Evolutionary conservation across 345 rosid species (phyloP).

Genomic region (Stellera chamaejasme): DNA sequence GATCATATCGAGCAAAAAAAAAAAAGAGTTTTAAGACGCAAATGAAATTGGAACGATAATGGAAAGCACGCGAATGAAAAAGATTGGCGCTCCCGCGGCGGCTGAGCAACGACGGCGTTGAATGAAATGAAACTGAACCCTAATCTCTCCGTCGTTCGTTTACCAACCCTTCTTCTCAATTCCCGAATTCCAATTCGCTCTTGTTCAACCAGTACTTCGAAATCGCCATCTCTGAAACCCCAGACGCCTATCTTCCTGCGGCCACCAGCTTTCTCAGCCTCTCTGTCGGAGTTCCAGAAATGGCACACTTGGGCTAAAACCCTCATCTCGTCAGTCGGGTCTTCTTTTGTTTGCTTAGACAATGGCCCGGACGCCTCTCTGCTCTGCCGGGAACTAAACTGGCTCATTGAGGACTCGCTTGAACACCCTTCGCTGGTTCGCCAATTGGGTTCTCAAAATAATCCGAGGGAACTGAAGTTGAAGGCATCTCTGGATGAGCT

Average conservation of each 20-base stretch:
- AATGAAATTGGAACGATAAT: too few relatives aligned
- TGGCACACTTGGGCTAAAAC: conserved; percentile 78
- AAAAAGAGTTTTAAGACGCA: too few relatives aligned
- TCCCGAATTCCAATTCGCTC: conserved; percentile 13
- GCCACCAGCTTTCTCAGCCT: conserved; percentile 31
- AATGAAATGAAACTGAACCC: too few relatives aligned
- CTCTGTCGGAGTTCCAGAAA: conserved; percentile 44
- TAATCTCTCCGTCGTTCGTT: not conserved
- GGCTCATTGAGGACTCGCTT: conserved; percentile 66
- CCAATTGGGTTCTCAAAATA: conserved; percentile 15
- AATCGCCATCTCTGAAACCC: conserved; percentile 19
- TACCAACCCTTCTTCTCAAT: not conserved
- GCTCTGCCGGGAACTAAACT: conserved; percentile 63
- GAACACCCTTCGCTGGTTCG: conserved; percentile 23
- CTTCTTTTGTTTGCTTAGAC: conserved; percentile 35
- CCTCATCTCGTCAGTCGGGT: conserved; percentile 50
- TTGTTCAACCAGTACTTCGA: conserved; percentile 2
- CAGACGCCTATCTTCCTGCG: conserved; percentile 47
- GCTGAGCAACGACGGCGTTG: too few relatives aligned
- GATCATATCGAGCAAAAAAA: too few relatives aligned
- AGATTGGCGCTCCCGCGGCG: too few relatives aligned
- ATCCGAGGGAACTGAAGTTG: conserved; percentile 16
- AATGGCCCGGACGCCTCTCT: conserved; percentile 55
- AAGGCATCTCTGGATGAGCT: conserved; percentile 50
- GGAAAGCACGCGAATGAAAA: too few relatives aligned